These are phyloP conservation scores for Styphnolobium japonicum DNA, from an alignment of 306 rosid species.

Conservation along the genomic window DNA sequence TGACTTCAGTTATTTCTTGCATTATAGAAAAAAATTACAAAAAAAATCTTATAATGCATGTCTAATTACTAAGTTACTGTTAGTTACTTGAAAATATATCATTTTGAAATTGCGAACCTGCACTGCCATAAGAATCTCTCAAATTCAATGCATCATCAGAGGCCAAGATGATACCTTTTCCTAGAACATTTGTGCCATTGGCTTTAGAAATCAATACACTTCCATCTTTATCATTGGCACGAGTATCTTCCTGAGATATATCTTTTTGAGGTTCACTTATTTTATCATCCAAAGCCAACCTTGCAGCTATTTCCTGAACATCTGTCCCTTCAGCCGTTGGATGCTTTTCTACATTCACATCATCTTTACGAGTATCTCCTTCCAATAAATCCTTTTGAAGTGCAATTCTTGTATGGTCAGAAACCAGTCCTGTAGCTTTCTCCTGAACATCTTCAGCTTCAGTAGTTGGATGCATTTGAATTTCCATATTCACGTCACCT, in stretches of 20 bases:
- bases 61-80: background rate
- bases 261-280: background rate
- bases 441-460: constrained; percentile 24
- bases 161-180: constrained; percentile 1
- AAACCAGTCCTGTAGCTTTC: background rate
- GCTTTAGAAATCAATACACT: background rate
- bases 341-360: constrained; percentile 26
- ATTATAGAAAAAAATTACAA: constrained; percentile 20
- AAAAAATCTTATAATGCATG: background rate
- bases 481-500: constrained; percentile 17
- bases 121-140: constrained; percentile 3
- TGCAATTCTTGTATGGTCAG: constrained; percentile 2
- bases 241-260: background rate
- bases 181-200: background rate
- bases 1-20: constrained; percentile 37
- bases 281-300: background rate
- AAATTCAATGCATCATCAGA: background rate
- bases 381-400: background rate
- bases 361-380: constrained; percentile 24
- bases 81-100: background rate
- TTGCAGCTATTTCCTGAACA: constrained; percentile 1
- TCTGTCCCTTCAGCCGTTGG: constrained; percentile 20
- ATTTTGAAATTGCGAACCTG: constrained; percentile 23
- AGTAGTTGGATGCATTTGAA: constrained; percentile 14
- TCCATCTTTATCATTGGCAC: background rate